phyloP scores from a whole-genome alignment of 2,329 filamentous ascomycete species.

The Xylariaceae sp. region DNA sequence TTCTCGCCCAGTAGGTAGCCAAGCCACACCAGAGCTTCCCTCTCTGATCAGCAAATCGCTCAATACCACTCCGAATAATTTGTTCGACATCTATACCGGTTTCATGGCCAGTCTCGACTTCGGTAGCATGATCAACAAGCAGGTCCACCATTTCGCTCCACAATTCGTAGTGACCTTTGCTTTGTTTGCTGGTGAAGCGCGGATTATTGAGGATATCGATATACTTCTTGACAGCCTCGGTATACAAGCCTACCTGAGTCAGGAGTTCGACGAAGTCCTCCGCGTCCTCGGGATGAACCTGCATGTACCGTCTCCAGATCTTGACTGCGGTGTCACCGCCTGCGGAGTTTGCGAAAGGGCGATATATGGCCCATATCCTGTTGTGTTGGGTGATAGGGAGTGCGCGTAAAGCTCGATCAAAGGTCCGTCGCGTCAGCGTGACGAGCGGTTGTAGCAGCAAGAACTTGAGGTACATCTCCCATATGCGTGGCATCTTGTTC shows the following conservation, averaged over 20 bases:
- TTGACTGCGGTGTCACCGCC: constrained; percentile 86
- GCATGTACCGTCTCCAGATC: constrained; percentile 94
- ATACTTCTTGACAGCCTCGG: constrained; percentile 85
- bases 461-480: constrained; percentile 95
- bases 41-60: constrained; percentile 85
- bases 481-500: constrained; percentile 98
- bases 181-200: constrained; percentile 84
- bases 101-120: constrained; percentile 75
- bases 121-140: constrained; percentile 81
- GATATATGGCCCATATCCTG: constrained; percentile 88
- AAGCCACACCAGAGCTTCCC: constrained; percentile 93
- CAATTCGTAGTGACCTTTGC: constrained; percentile 91
- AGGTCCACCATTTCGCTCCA: constrained; percentile 98
- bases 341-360: constrained; percentile 84
- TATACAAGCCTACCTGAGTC: constrained; percentile 74
- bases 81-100: constrained; percentile 83
- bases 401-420: constrained; percentile 86
- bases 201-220: constrained; percentile 89
- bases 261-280: constrained; percentile 94
- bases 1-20: constrained; percentile 93
- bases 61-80: constrained; percentile 88
- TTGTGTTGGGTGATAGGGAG: constrained; percentile 93
- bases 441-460: constrained; percentile 87
- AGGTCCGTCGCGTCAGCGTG: constrained; percentile 77
- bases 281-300: constrained; percentile 89